Evolutionary conservation across 371 early-diverging fungal genomes (phyloP).

Genomic region (Batrachochytrium dendrobatidis): DNA sequence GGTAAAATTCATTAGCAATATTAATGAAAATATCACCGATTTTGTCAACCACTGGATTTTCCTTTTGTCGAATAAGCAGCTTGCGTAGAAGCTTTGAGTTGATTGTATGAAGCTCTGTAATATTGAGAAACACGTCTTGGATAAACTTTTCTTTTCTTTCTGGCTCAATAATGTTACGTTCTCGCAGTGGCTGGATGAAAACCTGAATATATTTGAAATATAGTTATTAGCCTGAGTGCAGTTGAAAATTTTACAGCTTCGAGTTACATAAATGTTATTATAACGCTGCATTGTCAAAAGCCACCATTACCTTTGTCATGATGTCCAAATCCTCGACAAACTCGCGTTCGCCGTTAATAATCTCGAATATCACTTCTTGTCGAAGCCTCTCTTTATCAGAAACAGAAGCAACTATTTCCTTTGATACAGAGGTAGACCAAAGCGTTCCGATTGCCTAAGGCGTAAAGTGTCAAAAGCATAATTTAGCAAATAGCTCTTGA

Average conservation of each 20-base stretch:
- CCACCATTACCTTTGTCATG: too few species aligned
- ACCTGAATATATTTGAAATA: constrained; percentile 30
- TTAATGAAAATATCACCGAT: constrained; percentile 80
- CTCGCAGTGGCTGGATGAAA: constrained; percentile 68
- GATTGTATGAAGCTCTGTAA: constrained; percentile 59
- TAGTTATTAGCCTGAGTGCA: background rate
- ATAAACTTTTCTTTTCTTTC: constrained; percentile 59
- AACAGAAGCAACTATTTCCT: constrained; percentile 61
- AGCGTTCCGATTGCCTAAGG: constrained; percentile 35
- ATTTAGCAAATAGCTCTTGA: background rate
- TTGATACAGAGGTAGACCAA: constrained; percentile 64
- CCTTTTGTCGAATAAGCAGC: constrained; percentile 63
- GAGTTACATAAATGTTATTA: background rate
- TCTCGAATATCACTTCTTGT: constrained; percentile 87
- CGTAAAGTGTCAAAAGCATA: background rate
- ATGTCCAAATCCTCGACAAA: constrained; percentile 80
- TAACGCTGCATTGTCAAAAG: too few species aligned
- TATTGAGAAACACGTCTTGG: constrained; percentile 73
- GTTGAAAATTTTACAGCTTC: background rate
- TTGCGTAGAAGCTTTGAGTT: constrained; percentile 60
- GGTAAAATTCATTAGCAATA: constrained; percentile 63
- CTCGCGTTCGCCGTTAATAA: constrained; percentile 83
- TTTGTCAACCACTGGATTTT: constrained; percentile 58
- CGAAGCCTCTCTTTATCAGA: constrained; percentile 70
- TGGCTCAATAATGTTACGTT: constrained; percentile 53